Conservation (phyloP, 108 stramenopile genomes). For the Bacterosira constricta region DNA sequence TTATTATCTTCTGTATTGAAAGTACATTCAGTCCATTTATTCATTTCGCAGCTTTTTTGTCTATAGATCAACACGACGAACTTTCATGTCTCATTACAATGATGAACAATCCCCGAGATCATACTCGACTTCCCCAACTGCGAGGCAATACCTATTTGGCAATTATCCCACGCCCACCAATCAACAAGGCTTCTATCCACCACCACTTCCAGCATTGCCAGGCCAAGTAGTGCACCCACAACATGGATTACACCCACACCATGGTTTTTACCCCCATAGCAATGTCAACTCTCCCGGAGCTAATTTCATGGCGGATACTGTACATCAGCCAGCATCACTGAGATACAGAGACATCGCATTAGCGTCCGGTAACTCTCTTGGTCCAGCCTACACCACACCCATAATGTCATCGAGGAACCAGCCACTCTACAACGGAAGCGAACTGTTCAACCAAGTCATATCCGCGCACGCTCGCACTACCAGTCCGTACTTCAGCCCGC, state of each 20-base stretch:
- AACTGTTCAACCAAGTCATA: neutral
- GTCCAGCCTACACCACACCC: too few relatives aligned
- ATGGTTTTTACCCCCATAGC: neutral
- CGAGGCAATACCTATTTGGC: neutral
- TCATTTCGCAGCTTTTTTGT: too few relatives aligned
- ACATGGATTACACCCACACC: neutral
- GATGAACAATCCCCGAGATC: neutral
- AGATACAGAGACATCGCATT: too few relatives aligned
- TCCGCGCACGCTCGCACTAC: neutral
- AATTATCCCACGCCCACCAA: neutral
- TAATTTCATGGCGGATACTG: too few relatives aligned
- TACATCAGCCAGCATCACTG: too few relatives aligned
- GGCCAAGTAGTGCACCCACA: neutral
- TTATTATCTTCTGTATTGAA: too few relatives aligned
- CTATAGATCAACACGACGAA: too few relatives aligned
- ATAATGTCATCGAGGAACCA: neutral
- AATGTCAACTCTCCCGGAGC: too few relatives aligned
- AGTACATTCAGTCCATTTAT: too few relatives aligned
- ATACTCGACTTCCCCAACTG: neutral
- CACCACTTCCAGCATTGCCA: neutral
- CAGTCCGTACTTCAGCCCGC: neutral
- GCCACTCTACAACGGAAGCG: neutral
- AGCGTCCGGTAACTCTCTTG: too few relatives aligned
- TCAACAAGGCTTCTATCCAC: neutral
- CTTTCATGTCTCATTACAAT: neutral